Percentiles rank a stretch among this genome's conserved stretches.
Evolutionary conservation across 75 land plant species (phyloP).

Genomic region (Picea glauca): DNA sequence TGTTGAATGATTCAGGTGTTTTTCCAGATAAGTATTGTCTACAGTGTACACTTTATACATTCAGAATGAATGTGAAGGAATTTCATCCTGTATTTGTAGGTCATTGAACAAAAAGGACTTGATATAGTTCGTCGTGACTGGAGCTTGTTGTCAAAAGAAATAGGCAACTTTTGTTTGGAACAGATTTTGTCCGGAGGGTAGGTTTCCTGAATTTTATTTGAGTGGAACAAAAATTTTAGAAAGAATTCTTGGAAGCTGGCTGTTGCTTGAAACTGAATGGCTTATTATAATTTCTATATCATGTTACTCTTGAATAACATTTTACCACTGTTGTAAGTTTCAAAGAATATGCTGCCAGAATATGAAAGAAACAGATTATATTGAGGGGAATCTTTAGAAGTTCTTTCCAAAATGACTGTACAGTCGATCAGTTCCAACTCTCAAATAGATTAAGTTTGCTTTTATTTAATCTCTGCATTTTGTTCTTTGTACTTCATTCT

Average conservation of each 20-base stretch:
- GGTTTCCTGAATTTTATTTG: background rate
- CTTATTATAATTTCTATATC: background rate
- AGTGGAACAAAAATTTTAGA: background rate
- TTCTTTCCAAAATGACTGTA: no score
- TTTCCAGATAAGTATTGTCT: no score
- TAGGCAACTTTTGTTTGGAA: slow-evolving; percentile 86
- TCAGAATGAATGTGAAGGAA: background rate
- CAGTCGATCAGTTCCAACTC: no score
- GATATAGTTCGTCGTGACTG: slow-evolving; percentile 99
- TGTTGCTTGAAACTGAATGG: background rate
- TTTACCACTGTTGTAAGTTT: background rate
- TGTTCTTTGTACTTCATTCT: no score
- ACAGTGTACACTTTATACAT: background rate
- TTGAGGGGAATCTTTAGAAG: no score
- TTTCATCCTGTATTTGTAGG: slow-evolving; percentile 28
- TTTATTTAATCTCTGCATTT: no score
- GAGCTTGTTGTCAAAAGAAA: slow-evolving; percentile 90
- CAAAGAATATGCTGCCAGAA: no score
- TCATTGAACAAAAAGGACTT: slow-evolving; percentile 93
- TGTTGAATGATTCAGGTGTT: no score
- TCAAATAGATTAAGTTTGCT: no score
- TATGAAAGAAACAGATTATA: no score
- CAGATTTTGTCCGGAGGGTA: slow-evolving; percentile 96
- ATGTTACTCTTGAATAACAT: background rate
- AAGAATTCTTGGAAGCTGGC: background rate